A percentile compares a stretch with the other conserved stretches of the same genome.
Conservation (phyloP, 306 rosid genomes). For the Prunus davidiana region DNA sequence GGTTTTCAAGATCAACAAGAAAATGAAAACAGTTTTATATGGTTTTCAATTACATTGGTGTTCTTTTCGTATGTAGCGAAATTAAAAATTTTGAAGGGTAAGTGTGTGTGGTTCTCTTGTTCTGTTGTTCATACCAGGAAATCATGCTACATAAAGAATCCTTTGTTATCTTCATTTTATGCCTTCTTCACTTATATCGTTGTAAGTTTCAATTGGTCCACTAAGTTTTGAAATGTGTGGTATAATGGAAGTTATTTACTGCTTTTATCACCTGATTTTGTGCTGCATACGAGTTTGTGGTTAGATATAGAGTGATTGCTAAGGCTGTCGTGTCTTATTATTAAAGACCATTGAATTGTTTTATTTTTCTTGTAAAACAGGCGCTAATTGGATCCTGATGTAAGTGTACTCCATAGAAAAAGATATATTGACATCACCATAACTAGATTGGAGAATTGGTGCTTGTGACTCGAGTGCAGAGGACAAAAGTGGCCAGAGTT, state of each 20-base stretch:
- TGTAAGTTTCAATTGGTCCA: background rate
- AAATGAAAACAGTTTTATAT: too few species aligned
- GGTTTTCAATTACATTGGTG: too few species aligned
- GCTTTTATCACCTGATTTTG: background rate
- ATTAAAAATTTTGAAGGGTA: background rate
- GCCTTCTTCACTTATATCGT: background rate
- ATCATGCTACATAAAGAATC: background rate
- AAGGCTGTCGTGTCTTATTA: background rate
- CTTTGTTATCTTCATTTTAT: background rate
- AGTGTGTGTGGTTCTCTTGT: background rate
- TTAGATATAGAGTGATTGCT: background rate
- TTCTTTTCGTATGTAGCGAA: background rate
- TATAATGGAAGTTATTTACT: background rate
- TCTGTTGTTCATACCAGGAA: background rate
- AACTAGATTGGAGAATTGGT: slow-evolving; percentile 8
- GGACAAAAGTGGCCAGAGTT: background rate
- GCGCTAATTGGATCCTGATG: slow-evolving; percentile 9
- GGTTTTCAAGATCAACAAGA: too few species aligned
- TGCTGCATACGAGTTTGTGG: background rate
- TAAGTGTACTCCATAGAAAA: background rate
- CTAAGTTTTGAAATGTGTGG: background rate
- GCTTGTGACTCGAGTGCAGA: background rate
- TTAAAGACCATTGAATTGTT: background rate
- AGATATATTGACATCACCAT: slow-evolving; percentile 6
- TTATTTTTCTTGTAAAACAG: slow-evolving; percentile 21